A percentile compares a stretch with the other conserved stretches of the same genome.
These are phyloP conservation scores for Colletotrichum liriopes DNA, from an alignment of 2,329 filamentous ascomycete species.

Conservation along the genomic window DNA sequence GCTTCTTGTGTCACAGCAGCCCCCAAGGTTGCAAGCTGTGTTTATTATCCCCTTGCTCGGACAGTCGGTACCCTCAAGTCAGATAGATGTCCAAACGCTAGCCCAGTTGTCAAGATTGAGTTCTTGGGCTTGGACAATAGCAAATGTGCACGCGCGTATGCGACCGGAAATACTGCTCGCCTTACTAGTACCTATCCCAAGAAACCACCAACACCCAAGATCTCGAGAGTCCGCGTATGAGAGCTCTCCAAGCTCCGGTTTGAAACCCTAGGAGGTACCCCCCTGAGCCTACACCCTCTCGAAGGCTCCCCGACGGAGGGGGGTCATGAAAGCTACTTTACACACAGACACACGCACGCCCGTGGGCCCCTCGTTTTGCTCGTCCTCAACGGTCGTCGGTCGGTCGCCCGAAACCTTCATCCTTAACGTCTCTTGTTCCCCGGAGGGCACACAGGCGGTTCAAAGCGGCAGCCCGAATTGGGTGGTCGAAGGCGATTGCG, in stretches of 20 bases:
- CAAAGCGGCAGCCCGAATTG: background rate
- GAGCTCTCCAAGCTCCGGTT: background rate
- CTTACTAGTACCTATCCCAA: background rate
- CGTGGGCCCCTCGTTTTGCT: too few species aligned
- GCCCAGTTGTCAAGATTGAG: background rate
- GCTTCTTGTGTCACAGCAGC: background rate
- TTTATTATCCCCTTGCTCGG: background rate
- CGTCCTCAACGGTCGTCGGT: background rate
- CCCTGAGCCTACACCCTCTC: background rate
- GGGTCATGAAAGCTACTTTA: background rate
- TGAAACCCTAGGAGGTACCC: background rate
- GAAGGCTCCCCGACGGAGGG: background rate
- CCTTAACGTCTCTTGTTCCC: background rate
- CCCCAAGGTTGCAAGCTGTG: background rate
- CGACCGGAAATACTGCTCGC: background rate
- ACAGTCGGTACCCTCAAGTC: background rate
- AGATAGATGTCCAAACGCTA: background rate
- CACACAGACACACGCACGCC: conserved; percentile 6
- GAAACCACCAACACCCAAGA: background rate
- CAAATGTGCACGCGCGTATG: background rate
- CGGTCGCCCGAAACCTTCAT: background rate
- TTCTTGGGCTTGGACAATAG: background rate
- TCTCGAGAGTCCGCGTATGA: background rate
- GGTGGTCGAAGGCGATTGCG: background rate
- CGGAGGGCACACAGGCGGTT: background rate